These are phyloP conservation scores for Neopestalotiopsis sp. DNA, from an alignment of 2,329 filamentous ascomycete species.

Conservation along the genomic window DNA sequence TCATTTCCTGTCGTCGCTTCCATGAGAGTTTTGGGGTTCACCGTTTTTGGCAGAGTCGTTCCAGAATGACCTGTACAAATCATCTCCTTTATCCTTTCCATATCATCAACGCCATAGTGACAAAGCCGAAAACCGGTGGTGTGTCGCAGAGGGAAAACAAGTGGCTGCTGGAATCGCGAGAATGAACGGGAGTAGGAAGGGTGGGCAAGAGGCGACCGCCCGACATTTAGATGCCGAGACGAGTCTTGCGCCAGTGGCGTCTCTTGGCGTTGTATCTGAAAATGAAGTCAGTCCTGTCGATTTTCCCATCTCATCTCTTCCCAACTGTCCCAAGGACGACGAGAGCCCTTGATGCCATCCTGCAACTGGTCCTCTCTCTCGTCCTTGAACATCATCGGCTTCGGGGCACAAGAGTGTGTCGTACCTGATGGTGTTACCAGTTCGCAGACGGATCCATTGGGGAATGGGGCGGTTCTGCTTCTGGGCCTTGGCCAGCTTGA, in stretches of 20 bases:
- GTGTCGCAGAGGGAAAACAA: constrained; percentile 16
- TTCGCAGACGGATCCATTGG: constrained; percentile 99
- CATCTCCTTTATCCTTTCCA: constrained; percentile 19
- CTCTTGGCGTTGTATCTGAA: constrained; percentile 99
- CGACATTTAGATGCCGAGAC: constrained; percentile 91
- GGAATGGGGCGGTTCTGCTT: constrained; percentile 99
- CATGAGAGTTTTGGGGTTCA: background rate
- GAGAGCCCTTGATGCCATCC: background rate
- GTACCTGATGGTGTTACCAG: constrained; percentile 99
- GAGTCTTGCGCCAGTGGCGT: constrained; percentile 99
- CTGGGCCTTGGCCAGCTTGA: constrained; percentile 99
- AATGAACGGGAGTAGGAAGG: constrained; percentile 38
- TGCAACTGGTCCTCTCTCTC: background rate
- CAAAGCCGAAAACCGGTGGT: constrained; percentile 15
- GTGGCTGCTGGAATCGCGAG: constrained; percentile 21
- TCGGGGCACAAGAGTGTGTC: constrained; percentile 38
- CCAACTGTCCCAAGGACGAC: background rate
- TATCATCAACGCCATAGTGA: constrained; percentile 18
- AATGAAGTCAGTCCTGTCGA: background rate
- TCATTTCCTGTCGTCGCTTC: constrained; percentile 10
- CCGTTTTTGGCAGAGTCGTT: background rate
- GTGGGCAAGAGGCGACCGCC: constrained; percentile 37
- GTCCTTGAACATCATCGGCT: background rate
- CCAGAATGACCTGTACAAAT: constrained; percentile 2
- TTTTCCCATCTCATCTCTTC: background rate